Evolutionary conservation across 208 protist species (phyloP).

Genomic region (Trypanosoma platydactyli): DNA sequence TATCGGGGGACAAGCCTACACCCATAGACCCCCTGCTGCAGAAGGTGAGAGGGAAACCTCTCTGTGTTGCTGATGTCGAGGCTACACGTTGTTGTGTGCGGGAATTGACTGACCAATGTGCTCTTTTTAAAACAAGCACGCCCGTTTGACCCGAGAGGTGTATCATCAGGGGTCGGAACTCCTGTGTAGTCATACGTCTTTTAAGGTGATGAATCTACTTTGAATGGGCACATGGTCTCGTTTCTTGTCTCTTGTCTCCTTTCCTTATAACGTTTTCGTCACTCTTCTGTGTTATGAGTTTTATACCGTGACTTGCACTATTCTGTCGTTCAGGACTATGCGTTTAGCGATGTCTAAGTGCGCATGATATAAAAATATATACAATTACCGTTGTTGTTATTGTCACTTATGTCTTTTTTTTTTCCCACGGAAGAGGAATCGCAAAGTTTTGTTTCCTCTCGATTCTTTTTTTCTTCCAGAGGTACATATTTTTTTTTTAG

Average conservation of each 20-base stretch:
- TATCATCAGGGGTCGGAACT: neutral
- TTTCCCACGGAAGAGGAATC: too few relatives aligned
- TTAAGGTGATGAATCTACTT: neutral
- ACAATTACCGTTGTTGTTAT: conserved; percentile 1
- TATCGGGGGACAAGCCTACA: neutral
- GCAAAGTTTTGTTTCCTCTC: neutral
- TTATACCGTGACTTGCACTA: neutral
- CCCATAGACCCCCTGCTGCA: neutral
- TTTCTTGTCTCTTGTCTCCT: neutral
- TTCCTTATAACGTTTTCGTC: neutral
- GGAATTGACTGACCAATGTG: conserved; percentile 3
- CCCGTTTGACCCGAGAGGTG: neutral
- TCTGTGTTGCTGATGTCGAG: neutral
- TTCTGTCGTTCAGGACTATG: neutral
- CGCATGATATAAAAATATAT: neutral
- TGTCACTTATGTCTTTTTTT: neutral
- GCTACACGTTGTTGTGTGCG: neutral
- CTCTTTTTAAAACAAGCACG: neutral
- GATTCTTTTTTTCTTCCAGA: neutral
- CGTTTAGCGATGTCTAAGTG: neutral
- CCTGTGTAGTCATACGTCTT: neutral
- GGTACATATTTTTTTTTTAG: neutral
- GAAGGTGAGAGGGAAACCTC: neutral
- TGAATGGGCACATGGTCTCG: neutral
- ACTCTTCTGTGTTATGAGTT: too few relatives aligned